Percentiles rank a stretch among this genome's conserved stretches.
Evolutionary conservation across 2,329 filamentous ascomycete species (phyloP).

Genomic region (Coniochaeta ligniaria): DNA sequence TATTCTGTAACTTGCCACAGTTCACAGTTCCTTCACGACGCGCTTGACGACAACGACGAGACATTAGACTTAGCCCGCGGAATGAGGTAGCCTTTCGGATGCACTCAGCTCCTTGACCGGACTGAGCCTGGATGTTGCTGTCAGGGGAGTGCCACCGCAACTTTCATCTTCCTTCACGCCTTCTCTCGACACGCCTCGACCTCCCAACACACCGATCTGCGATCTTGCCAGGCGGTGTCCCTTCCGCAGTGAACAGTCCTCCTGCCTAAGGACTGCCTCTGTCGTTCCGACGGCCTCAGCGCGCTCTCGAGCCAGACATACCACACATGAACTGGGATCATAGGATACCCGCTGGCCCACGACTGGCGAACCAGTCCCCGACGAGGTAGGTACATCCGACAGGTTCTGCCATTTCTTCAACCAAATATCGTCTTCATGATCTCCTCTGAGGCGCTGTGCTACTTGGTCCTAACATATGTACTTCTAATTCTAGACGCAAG

Average conservation of each 20-base stretch:
- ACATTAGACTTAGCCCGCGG: slow-evolving; percentile 23
- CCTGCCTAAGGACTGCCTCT: slow-evolving; percentile 7
- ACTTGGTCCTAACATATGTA: slow-evolving; percentile 10
- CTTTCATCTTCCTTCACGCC: background rate
- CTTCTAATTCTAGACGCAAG: slow-evolving; percentile 9
- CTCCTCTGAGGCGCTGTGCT: background rate
- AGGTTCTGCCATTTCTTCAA: slow-evolving; percentile 5
- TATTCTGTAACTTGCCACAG: slow-evolving; percentile 7
- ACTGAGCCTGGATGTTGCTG: slow-evolving; percentile 35
- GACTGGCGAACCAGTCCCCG: slow-evolving; percentile 50
- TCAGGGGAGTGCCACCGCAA: slow-evolving; percentile 3
- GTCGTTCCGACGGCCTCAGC: slow-evolving; percentile 6
- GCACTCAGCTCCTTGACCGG: slow-evolving; percentile 54
- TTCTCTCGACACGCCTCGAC: background rate
- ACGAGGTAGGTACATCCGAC: slow-evolving; percentile 38
- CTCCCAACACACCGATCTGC: background rate
- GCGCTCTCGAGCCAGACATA: slow-evolving; percentile 3
- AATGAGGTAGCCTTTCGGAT: slow-evolving; percentile 52
- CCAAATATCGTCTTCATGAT: slow-evolving; percentile 2
- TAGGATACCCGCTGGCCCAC: slow-evolving; percentile 50
- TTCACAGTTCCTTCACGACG: slow-evolving; percentile 10
- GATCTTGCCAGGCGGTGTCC: background rate
- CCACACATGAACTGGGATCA: slow-evolving; percentile 46
- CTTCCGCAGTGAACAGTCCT: background rate
- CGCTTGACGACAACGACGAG: slow-evolving; percentile 11